Conservation (phyloP, 192 early-diverging fungal genomes). For the Gonapodya sp. region DNA sequence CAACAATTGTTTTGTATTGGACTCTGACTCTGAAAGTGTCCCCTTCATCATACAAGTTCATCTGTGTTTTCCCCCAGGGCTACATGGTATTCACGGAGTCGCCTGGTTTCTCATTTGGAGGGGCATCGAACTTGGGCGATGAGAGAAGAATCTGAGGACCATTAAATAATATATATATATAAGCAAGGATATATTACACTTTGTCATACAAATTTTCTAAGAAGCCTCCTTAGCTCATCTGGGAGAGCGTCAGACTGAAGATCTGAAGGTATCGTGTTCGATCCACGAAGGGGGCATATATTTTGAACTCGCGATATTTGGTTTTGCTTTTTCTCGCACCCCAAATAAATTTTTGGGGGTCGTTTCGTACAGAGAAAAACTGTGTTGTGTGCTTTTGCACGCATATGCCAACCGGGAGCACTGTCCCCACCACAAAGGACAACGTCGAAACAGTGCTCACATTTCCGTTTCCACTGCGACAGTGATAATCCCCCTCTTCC, state of each 20-base stretch:
- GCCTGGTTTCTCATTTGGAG: slow-evolving; percentile 15
- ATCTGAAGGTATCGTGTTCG: slow-evolving; percentile 4
- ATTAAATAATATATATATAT: neutral
- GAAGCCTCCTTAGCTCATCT: slow-evolving; percentile 6
- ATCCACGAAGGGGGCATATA: slow-evolving; percentile 3
- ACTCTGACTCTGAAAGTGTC: slow-evolving; percentile 25
- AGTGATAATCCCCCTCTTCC: no score
- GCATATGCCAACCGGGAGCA: no score
- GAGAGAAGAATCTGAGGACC: neutral
- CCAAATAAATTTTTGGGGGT: no score
- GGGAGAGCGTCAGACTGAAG: slow-evolving; percentile 12
- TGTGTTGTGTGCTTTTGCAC: no score
- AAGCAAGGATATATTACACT: neutral
- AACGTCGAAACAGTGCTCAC: no score
- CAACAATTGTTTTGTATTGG: slow-evolving; percentile 18
- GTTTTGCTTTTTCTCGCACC: neutral
- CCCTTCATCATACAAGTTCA: slow-evolving; percentile 1
- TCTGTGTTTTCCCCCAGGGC: neutral
- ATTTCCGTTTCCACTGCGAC: no score
- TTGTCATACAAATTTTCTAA: neutral
- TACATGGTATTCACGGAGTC: neutral
- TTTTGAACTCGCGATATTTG: neutral
- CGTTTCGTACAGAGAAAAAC: no score
- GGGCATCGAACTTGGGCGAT: no score
- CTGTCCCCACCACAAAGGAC: no score